Percentiles rank a stretch among this genome's conserved stretches.
These are phyloP conservation scores for Meripilus lineatus DNA, from an alignment of 1,284 basidiomycete genomes.

Conservation along the genomic window DNA sequence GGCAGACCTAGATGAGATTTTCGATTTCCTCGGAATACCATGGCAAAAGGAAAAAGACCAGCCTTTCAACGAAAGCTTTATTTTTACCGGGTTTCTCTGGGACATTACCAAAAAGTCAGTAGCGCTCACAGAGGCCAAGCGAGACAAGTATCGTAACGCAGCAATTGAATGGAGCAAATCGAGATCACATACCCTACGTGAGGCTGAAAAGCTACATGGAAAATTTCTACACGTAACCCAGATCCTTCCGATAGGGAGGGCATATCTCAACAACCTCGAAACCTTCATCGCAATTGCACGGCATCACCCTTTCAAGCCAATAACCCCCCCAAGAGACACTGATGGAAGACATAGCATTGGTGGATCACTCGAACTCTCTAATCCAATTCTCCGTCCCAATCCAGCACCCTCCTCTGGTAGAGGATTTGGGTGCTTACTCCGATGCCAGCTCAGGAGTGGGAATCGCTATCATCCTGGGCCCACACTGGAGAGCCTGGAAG, in stretches of 20 bases:
- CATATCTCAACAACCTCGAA: conserved; percentile 41
- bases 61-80: conserved; percentile 7
- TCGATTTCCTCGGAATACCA: conserved; percentile 16
- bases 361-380: conserved; percentile 29
- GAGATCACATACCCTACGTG: conserved; percentile 9
- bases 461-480: conserved; percentile 17
- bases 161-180: conserved; percentile 11
- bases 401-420: conserved; percentile 17
- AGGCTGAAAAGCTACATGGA: conserved; percentile 19
- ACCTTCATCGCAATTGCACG: conserved; percentile 15
- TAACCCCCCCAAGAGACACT: conserved; percentile 16
- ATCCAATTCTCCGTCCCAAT: conserved; percentile 11
- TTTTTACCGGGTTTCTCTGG: conserved; percentile 24
- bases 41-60: conserved; percentile 21
- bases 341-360: conserved; percentile 32
- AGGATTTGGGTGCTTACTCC: conserved; percentile 32
- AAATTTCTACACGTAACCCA: conserved; percentile 23
- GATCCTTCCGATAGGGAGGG: conserved; percentile 41
- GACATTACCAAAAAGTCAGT: conserved; percentile 15
- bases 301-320: conserved; percentile 23
- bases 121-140: conserved; percentile 12
- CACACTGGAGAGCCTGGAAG: conserved; percentile 27
- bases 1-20: conserved; percentile 17
- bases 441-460: conserved; percentile 39
- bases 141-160: conserved; percentile 14